Evolutionary conservation across 352 stramenopile genomes (phyloP).

Genomic region (Pythium rishiriense): DNA sequence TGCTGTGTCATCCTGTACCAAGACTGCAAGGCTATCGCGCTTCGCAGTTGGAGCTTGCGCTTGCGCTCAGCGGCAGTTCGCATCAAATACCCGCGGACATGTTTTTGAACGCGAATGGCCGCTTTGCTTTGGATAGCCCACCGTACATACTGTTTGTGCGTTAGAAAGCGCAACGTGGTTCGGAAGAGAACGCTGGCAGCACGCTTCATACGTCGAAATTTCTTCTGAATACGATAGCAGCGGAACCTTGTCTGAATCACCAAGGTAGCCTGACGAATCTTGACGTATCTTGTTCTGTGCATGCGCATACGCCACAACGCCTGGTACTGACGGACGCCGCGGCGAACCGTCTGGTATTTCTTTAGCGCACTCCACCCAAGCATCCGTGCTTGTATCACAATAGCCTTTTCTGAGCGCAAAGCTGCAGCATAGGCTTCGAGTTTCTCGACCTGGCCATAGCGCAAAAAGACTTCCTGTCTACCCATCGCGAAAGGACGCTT

Average conservation of each 20-base stretch:
- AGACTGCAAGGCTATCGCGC: constrained; percentile 44
- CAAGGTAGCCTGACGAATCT: constrained; percentile 1
- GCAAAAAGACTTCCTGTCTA: constrained; percentile 71
- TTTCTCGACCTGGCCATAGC: constrained; percentile 75
- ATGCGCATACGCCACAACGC: constrained; percentile 53
- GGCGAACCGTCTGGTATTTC: constrained; percentile 44
- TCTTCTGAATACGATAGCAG: constrained; percentile 29
- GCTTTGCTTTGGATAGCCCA: constrained; percentile 41
- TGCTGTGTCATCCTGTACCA: constrained; percentile 57
- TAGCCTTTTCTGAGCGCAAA: constrained; percentile 45
- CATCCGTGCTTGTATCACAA: constrained; percentile 59
- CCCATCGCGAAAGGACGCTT: constrained; percentile 65
- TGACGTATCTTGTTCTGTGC: constrained; percentile 4
- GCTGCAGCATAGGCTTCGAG: constrained; percentile 51
- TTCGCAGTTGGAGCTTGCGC: constrained; percentile 47
- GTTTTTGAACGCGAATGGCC: constrained; percentile 41
- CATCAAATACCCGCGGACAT: constrained; percentile 53
- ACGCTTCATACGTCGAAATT: constrained; percentile 33
- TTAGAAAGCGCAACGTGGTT: constrained; percentile 41
- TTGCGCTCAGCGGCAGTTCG: constrained; percentile 62
- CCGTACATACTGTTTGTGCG: constrained; percentile 37
- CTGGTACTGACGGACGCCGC: constrained; percentile 42
- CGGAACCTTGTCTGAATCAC: constrained; percentile 32
- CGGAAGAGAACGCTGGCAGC: constrained; percentile 44
- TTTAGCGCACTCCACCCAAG: constrained; percentile 27